A percentile compares a stretch with the other conserved stretches of the same genome.
Evolutionary conservation across 2,329 filamentous ascomycete genomes (phyloP).

Genomic region (Trichoderma aggressivum): DNA sequence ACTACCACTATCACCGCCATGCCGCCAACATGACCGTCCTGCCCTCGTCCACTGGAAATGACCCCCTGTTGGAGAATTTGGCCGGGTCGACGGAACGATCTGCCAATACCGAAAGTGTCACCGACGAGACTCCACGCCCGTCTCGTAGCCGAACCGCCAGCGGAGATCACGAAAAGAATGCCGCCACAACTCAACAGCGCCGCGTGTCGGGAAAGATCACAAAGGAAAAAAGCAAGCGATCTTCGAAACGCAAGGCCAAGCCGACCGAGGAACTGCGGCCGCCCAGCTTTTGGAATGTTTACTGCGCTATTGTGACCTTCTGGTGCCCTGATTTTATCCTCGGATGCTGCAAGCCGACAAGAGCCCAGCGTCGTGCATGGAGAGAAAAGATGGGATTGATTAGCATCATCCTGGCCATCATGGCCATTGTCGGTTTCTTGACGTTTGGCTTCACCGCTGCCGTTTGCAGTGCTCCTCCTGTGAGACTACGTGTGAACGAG

Average conservation of each 20-base stretch:
- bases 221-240: constrained; percentile 54
- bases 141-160: constrained; percentile 35
- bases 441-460: constrained; percentile 93
- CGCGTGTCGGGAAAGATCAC: constrained; percentile 60
- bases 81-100: constrained; percentile 60
- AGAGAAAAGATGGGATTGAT: constrained; percentile 96
- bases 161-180: constrained; percentile 34
- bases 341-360: constrained; percentile 81
- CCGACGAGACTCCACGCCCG: constrained; percentile 40
- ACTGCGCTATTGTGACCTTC: constrained; percentile 90
- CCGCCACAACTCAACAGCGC: constrained; percentile 35
- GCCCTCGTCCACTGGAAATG: constrained; percentile 89
- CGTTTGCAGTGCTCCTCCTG: constrained; percentile 72
- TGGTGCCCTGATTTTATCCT: constrained; percentile 88
- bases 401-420: constrained; percentile 87
- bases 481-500: constrained; percentile 77
- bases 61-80: constrained; percentile 77
- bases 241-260: constrained; percentile 49
- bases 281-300: constrained; percentile 90
- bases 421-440: constrained; percentile 85
- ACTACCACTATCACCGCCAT: constrained; percentile 94
- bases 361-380: constrained; percentile 89
- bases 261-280: constrained; percentile 65
- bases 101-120: constrained; percentile 45
- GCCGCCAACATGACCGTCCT: constrained; percentile 87